Conservation (phyloP, 192 early-diverging fungal genomes). For the Mortierella hygrophila region DNA sequence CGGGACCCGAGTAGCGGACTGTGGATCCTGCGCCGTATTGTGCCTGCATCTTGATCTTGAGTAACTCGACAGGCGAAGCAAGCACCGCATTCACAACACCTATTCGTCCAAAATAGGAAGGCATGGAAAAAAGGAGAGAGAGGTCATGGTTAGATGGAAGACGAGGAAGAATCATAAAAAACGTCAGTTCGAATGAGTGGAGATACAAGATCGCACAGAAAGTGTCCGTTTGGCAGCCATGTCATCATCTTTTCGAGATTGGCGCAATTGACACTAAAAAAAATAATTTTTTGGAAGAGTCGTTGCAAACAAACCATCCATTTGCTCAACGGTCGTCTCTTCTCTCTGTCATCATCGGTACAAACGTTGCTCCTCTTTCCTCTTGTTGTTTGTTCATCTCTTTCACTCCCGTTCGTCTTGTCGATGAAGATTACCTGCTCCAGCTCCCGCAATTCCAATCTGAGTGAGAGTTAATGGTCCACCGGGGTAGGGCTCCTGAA, state of each 20-base stretch:
- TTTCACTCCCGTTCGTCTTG: not conserved
- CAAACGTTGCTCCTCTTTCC: not conserved
- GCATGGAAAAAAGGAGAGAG: not conserved
- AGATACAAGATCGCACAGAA: not conserved
- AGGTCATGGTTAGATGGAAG: not conserved
- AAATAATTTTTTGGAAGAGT: not conserved
- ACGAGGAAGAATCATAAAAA: not conserved
- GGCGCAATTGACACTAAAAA: conserved; percentile 5
- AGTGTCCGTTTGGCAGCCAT: not conserved
- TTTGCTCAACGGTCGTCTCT: not conserved
- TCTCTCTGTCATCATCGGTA: not conserved
- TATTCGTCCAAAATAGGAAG: conserved; percentile 22
- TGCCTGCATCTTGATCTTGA: conserved; percentile 94
- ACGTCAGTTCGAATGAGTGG: not conserved
- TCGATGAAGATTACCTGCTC: conserved; percentile 69
- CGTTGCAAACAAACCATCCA: not conserved
- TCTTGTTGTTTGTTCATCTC: not conserved
- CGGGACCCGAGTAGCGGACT: conserved; percentile 68
- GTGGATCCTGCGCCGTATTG: conserved; percentile 74
- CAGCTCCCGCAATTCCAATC: conserved; percentile 89
- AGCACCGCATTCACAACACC: conserved; percentile 85
- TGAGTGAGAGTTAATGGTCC: conserved; percentile 72
- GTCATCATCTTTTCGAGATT: conserved; percentile 9
- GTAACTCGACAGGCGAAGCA: conserved; percentile 93
- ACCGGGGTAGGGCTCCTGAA: conserved; percentile 62